Base-by-base conservation (phyloP, 2,329 filamentous ascomycete genomes). In the Nemania serpens region DNA sequence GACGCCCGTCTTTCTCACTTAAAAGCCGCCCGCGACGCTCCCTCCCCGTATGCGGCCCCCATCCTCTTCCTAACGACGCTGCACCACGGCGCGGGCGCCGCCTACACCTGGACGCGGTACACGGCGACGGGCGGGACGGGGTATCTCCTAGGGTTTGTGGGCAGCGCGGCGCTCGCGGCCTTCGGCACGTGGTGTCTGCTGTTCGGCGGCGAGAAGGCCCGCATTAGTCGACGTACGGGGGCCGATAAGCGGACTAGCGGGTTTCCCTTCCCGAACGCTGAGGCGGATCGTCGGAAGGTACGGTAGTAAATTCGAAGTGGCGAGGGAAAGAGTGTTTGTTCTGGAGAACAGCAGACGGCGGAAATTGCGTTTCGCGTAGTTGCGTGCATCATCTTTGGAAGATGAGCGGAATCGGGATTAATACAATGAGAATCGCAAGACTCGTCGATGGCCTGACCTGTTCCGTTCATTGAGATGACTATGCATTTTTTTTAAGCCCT, bases 91-190 rank as follows among this genome's bases (percentile, higher is more conserved):
- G 69, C 80, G 0, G 79, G 81, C 4, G 87, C 87, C 17, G 86
- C 88, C 65, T 89, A 91, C 74, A 81, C 84, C 70, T 95, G 93
- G 76, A 81, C 81, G 50, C 83, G 87, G 73, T 91, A 87, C 76
- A 80, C 81, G n/a, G 75, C 78, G 55, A 78, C 77, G 73, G 78
- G 80, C 5, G 82, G 86, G 69, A 78, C 82, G 11, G 84, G 82
- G 0, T 90, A 88, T 70, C 75, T 82, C 1, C 72, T 91, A 5
- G 89, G 86, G 0, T 82, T 85, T 65, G 68, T 83, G 1, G 85
- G 82, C 18, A 88, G 82, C 66, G 79, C 80, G 7, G 67, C 77
- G 37, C 76, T 93, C 61, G 86, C 85, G 1, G 79, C 80, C 2
- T 77, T 90, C 46, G 91, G 87, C 0, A 70, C 88, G 20, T 91